phyloP scores from a whole-genome alignment of 2,329 filamentous ascomycete genomes.

The Fusarium anguioides region DNA sequence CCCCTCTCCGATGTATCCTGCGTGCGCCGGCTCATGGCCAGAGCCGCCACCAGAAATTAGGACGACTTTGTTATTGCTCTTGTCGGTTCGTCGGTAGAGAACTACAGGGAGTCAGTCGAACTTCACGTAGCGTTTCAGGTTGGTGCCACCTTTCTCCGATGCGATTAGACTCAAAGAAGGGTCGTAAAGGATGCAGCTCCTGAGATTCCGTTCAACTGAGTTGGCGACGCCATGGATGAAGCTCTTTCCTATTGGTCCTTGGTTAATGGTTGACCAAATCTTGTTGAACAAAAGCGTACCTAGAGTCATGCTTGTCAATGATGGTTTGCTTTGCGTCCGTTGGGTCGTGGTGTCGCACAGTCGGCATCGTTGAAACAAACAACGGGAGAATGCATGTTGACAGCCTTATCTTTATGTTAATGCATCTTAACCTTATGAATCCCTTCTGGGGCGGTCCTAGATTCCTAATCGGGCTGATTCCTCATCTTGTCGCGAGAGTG shows the following conservation, averaged over 20 bases:
- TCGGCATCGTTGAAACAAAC: neutral
- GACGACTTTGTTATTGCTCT: conserved; percentile 32
- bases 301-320: conserved; percentile 33
- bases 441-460: neutral
- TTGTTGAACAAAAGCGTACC: conserved; percentile 16
- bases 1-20: conserved; percentile 41
- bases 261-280: neutral
- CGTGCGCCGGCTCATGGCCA: conserved; percentile 42
- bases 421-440: neutral
- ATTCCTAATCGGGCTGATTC: conserved; percentile 1
- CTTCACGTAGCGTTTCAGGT: accelerated
- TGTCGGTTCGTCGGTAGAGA: conserved; percentile 32
- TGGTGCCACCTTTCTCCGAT: conserved; percentile 33
- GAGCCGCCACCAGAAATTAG: conserved; percentile 42
- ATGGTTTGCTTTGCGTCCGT: neutral
- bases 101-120: conserved; percentile 20
- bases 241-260: conserved; percentile 32
- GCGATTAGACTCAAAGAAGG: conserved; percentile 37
- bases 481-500: neutral
- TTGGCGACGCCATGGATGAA: conserved; percentile 38
- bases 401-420: no score
- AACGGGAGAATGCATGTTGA: neutral
- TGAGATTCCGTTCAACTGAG: conserved; percentile 35
- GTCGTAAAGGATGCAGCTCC: conserved; percentile 41
- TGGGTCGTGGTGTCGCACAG: neutral